These are phyloP conservation scores for Brassica carinata DNA, from an alignment of 345 rosid species.

Conservation along the genomic window DNA sequence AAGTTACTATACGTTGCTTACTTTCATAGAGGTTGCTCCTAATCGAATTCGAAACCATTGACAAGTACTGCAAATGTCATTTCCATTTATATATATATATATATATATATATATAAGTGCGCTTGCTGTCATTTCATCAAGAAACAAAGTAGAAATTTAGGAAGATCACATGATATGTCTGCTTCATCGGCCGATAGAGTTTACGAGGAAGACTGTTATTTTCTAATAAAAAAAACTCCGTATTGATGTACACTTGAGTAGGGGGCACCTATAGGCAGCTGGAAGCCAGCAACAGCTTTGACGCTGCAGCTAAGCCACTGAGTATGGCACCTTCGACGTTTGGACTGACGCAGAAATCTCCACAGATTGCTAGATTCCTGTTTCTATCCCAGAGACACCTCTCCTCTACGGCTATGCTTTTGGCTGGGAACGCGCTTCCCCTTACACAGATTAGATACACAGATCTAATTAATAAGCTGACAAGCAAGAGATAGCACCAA, in stretches of 20 bases:
- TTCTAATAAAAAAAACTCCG: neutral
- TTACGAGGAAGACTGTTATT: conserved; percentile 9
- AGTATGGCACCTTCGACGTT: conserved; percentile 81
- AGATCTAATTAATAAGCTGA: conserved; percentile 20
- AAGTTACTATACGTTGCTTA: neutral
- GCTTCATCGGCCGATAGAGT: conserved; percentile 20
- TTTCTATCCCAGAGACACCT: conserved; percentile 67
- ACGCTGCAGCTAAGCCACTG: conserved; percentile 77
- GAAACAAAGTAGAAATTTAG: neutral
- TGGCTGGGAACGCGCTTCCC: conserved; percentile 94
- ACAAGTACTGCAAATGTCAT: neutral
- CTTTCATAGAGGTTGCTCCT: neutral
- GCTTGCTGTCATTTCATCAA: conserved; percentile 9
- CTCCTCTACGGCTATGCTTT: conserved; percentile 66
- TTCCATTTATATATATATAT: neutral
- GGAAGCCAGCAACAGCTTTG: conserved; percentile 54
- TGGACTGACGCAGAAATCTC: conserved; percentile 87
- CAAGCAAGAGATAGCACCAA: neutral
- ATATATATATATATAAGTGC: neutral
- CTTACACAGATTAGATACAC: conserved; percentile 34
- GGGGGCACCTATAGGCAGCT: conserved; percentile 42
- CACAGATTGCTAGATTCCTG: conserved; percentile 68
- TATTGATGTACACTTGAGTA: neutral
- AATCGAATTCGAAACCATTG: neutral
- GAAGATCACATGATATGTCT: conserved; percentile 21